Evolutionary conservation across 208 protist species (phyloP).

Genomic region (Herpetomonas tarakana): DNA sequence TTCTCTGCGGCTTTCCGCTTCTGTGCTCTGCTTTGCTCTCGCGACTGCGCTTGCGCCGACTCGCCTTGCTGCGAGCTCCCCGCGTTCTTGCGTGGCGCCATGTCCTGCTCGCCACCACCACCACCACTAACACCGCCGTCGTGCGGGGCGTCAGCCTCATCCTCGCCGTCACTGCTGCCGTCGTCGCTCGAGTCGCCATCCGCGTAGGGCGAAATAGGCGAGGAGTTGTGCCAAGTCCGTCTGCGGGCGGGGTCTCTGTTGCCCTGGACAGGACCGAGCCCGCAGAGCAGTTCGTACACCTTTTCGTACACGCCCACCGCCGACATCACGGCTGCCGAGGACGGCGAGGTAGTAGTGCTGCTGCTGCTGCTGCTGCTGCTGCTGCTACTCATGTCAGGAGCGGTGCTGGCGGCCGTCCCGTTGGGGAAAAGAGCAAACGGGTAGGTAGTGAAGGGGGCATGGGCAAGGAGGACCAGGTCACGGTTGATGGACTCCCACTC

Average conservation of each 20-base stretch:
- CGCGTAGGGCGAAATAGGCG: background rate
- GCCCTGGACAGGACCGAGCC: background rate
- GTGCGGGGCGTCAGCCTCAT: no score
- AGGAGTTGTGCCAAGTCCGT: background rate
- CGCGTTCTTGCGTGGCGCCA: no score
- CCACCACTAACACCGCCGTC: no score
- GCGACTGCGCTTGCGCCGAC: no score
- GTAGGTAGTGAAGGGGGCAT: background rate
- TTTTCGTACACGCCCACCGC: background rate
- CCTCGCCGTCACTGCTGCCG: background rate
- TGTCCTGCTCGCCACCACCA: no score
- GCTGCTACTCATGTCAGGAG: no score
- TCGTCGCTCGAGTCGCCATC: background rate
- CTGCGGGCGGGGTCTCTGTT: background rate
- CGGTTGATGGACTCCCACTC: background rate
- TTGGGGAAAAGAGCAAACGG: background rate
- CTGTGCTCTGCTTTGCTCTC: no score
- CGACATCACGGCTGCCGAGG: no score
- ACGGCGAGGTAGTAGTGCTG: no score
- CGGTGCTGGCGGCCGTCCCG: no score
- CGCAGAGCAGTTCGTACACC: background rate
- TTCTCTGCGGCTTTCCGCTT: background rate
- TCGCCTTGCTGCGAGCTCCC: no score
- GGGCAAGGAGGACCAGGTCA: background rate
- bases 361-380: no score